Conservation (phyloP, 2,329 filamentous ascomycete genomes). For the Stagonosporopsis tanaceti region DNA sequence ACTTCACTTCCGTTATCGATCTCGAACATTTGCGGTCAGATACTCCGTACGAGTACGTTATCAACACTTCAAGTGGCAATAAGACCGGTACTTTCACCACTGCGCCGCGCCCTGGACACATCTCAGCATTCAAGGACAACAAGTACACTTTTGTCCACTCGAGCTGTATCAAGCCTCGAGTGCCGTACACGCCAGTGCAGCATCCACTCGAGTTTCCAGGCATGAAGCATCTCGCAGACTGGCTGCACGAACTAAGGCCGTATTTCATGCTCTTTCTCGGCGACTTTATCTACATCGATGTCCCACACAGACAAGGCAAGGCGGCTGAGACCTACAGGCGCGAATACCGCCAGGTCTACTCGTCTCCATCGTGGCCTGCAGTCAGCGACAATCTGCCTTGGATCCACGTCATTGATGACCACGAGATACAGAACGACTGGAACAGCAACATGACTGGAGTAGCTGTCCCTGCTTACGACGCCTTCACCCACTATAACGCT, state of each 20-base stretch:
- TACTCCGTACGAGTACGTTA: conserved; percentile 80
- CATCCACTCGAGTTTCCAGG: conserved; percentile 85
- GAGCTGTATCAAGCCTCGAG: conserved; percentile 89
- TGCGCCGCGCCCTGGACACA: conserved; percentile 73
- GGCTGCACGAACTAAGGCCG: conserved; percentile 74
- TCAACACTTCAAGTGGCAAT: conserved; percentile 74
- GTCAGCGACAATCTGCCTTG: conserved; percentile 85
- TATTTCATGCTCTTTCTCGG: conserved; percentile 79
- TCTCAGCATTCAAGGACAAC: conserved; percentile 65
- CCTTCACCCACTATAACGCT: conserved; percentile 87
- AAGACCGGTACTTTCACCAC: conserved; percentile 83
- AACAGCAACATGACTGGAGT: conserved; percentile 80
- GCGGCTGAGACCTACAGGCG: conserved; percentile 79
- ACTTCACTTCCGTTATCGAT: conserved; percentile 78
- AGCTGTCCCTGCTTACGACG: conserved; percentile 80
- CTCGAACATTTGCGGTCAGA: conserved; percentile 74
- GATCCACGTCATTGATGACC: conserved; percentile 96
- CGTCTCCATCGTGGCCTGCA: conserved; percentile 86
- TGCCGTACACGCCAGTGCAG: conserved; percentile 86
- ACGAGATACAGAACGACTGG: conserved; percentile 97
- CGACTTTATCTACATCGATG: conserved; percentile 91
- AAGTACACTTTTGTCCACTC: conserved; percentile 91
- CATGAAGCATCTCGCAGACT: conserved; percentile 76
- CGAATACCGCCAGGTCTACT: conserved; percentile 95
- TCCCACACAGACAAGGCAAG: conserved; percentile 79